A percentile compares a stretch with the other conserved stretches of the same genome.
Evolutionary conservation across 2,329 filamentous ascomycete species (phyloP).

Genomic region (Colletotrichum tropicicola): DNA sequence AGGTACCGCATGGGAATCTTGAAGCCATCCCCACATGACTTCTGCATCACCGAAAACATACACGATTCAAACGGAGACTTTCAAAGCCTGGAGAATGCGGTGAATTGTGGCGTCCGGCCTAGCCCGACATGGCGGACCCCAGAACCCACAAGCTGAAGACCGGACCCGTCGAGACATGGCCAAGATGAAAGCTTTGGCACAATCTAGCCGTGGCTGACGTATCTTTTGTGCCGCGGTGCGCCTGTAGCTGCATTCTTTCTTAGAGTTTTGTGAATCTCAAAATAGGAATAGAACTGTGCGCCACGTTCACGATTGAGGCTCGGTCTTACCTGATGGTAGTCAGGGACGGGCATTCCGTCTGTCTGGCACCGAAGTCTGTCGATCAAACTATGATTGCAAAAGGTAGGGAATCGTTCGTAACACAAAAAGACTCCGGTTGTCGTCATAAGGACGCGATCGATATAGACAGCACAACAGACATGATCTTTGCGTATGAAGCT

Average conservation of each 20-base stretch:
- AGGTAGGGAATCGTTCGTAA: background rate
- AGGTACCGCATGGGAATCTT: background rate
- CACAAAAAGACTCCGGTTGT: background rate
- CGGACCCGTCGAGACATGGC: slow-evolving; percentile 2
- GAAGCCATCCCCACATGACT: background rate
- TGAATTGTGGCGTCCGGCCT: slow-evolving; percentile 11
- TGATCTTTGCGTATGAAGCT: background rate
- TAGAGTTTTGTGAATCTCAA: background rate
- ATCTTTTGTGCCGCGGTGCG: background rate
- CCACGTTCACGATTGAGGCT: background rate
- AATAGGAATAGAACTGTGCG: background rate
- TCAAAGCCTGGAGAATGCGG: background rate
- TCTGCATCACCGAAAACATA: background rate
- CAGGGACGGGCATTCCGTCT: background rate
- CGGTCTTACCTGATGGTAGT: slow-evolving; percentile 8
- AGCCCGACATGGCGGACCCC: background rate
- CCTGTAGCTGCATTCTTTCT: background rate
- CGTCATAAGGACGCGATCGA: background rate
- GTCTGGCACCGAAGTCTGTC: background rate
- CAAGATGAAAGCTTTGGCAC: background rate
- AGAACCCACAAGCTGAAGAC: background rate
- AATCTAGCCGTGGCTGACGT: slow-evolving; percentile 4
- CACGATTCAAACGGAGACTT: slow-evolving; percentile 14
- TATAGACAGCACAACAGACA: background rate
- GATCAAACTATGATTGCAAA: background rate